Base-by-base conservation (phyloP, 305 asterid genomes). In the Salvia sclarea region DNA sequence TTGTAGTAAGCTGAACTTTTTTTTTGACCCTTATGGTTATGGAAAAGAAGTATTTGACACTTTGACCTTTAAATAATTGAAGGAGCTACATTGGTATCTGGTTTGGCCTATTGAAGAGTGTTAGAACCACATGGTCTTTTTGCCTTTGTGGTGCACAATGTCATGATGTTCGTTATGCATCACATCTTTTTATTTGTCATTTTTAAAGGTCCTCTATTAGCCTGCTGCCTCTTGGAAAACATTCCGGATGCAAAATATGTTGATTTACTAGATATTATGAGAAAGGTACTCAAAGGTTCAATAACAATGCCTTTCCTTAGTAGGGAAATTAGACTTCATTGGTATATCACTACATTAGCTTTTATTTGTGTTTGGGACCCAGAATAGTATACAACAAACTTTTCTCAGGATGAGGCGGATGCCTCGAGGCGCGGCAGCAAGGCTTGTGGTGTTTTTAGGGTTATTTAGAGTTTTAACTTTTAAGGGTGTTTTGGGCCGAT, bases 271-370 rank as follows among this genome's bases (percentile, higher is more conserved):
- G 52, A 53, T 20, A 16, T 16, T 30, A 48, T 30, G 30, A 30
- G n/a, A 9, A n/a, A 45, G 67, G 28, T 38, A 73, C 12, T 66
- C 24, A 41, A 38, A 73, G 58, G 30, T 13, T 33, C 63, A 17
- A 9, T 35, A 5, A 37, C 10, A 17, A 8, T 73, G 4, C 38
- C 17, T 9, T 57, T 20, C 71, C 22, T 35, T 17, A 52, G 7
- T 2, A 12, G 49, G 38, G 14, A 65, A 49, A 4, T 35, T 35
- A 43, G 43, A 21, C 22, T 35, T 35, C 40, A 35, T 35, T 35
- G 40, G 2, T 35, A 4, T 25, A 25, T 25, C 30, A 25, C 30
- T 4, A 25, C 4, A 25, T 2, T 25, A 25, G 4, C 30, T 25
- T 25, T 25, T 25, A 25, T 25, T 25, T 4, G 4, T 25, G 30